Evolutionary conservation across 148 eudicot genomes (phyloP).

Genomic region (Drosera capensis): DNA sequence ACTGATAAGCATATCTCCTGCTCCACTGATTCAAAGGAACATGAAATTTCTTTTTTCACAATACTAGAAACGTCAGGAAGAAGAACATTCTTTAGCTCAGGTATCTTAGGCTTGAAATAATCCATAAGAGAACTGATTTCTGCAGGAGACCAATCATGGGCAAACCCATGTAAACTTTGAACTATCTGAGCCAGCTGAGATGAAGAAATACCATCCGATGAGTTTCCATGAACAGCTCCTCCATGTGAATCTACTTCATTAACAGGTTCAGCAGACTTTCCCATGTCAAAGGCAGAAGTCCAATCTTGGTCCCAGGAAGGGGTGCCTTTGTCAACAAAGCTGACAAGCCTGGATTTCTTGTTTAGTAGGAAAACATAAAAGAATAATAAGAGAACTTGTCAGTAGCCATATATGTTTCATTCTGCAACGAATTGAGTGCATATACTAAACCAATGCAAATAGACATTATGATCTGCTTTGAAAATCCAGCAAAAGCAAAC

Average conservation of each 20-base stretch:
- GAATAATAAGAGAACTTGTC: not conserved
- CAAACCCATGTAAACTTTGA: constrained; percentile 57
- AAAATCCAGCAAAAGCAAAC: not conserved
- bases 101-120: constrained; percentile 42
- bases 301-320: constrained; percentile 67
- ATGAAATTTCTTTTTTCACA: constrained; percentile 19
- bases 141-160: constrained; percentile 38
- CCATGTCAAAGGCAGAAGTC: constrained; percentile 27
- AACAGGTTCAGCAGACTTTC: constrained; percentile 11
- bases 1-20: constrained; percentile 38
- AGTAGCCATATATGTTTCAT: not conserved
- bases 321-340: constrained; percentile 57
- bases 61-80: constrained; percentile 20
- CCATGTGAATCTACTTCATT: constrained; percentile 12
- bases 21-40: constrained; percentile 55
- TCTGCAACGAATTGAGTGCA: not conserved
- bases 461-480: not conserved
- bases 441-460: not conserved
- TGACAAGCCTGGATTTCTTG: constrained; percentile 86
- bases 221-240: constrained; percentile 10
- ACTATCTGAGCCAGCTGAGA: constrained; percentile 34
- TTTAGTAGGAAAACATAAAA: constrained; percentile 6
- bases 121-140: constrained; percentile 60
- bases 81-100: constrained; percentile 33
- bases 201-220: constrained; percentile 22